Evolutionary conservation across 139 green algal genomes (phyloP), one percentile per base, ranked within the genome.

Genomic region (Gonium pectorale): DNA sequence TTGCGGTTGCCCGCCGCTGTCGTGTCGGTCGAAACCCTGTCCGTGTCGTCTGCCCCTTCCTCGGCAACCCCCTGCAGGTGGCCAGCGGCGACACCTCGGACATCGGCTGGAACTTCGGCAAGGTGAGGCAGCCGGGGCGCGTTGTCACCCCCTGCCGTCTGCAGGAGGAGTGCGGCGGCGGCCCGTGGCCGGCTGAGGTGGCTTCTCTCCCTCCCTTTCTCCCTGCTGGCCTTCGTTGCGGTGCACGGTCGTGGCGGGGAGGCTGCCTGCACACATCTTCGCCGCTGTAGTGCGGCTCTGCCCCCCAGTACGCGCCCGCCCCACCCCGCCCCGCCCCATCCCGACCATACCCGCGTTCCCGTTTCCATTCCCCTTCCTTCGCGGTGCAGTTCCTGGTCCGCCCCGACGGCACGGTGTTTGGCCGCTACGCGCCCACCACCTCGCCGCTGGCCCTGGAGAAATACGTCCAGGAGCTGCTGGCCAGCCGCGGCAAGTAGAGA

Each of bases 101-200:
- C 49, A 67, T 80, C 31, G 46, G 51, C 71, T 80, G 71, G 71
- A 80, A 80, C 46, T 80, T 80, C 59, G 71, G 27, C 51, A 80
- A 80, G 70, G 70, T 79, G 38, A 46, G n/a, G n/a, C n/a, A n/a
- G 64, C 64, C 9, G 33, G 9, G 49, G 15, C 49, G 49, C 49
- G 15, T 59, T 13, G 49, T 17, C 49, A 59, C 13, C 15, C n/a
- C 17, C 49, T 59, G 49, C 49, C 49, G 49, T 17, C 49, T 59
- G 49, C 17, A 13, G 49, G 49, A 17, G 15, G 49, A 59, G 49
- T n/a, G n/a, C n/a, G n/a, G n/a, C n/a, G n/a, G n/a, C n/a, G n/a
- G n/a, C n/a, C n/a, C n/a, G n/a, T n/a, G n/a, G n/a, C n/a, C n/a
- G n/a, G n/a, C n/a, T n/a, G n/a, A n/a, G n/a, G n/a, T n/a, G n/a